Conservation (phyloP, 2,329 filamentous ascomycete genomes). For the Calonectria naviculata region DNA sequence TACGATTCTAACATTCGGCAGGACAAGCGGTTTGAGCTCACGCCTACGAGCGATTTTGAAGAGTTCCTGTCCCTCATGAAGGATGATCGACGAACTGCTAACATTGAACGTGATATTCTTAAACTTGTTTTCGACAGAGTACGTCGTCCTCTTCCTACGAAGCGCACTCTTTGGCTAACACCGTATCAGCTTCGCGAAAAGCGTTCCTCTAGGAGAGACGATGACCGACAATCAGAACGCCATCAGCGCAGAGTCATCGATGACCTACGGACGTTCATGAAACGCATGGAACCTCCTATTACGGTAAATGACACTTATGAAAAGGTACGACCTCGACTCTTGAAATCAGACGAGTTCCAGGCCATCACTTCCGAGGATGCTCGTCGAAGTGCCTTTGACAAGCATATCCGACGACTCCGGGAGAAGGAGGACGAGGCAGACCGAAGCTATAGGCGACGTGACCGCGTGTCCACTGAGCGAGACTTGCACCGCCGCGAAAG, state of each 20-base stretch:
- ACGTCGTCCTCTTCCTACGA: conserved; percentile 43
- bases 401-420: conserved; percentile 88
- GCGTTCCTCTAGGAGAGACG: conserved; percentile 80
- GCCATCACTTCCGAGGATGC: conserved; percentile 85
- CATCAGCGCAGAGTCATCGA: conserved; percentile 88
- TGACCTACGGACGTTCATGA: conserved; percentile 85
- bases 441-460: conserved; percentile 68
- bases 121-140: conserved; percentile 86
- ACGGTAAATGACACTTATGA: conserved; percentile 86
- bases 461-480: conserved; percentile 64
- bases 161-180: not conserved
- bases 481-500: conserved; percentile 71
- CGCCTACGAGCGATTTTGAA: conserved; percentile 85
- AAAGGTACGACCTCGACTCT: conserved; percentile 82
- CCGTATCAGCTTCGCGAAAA: conserved; percentile 81
- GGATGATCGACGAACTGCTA: conserved; percentile 88
- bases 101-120: conserved; percentile 84
- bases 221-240: conserved; percentile 87
- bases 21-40: conserved; percentile 94
- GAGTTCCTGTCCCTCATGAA: conserved; percentile 87
- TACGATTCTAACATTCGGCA: conserved; percentile 49
- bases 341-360: conserved; percentile 86
- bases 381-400: conserved; percentile 88
- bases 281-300: conserved; percentile 89
- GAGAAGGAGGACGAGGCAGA: conserved; percentile 91